phyloP scores from a whole-genome alignment of 2,329 filamentous ascomycete species.

The Thelonectria rubi region DNA sequence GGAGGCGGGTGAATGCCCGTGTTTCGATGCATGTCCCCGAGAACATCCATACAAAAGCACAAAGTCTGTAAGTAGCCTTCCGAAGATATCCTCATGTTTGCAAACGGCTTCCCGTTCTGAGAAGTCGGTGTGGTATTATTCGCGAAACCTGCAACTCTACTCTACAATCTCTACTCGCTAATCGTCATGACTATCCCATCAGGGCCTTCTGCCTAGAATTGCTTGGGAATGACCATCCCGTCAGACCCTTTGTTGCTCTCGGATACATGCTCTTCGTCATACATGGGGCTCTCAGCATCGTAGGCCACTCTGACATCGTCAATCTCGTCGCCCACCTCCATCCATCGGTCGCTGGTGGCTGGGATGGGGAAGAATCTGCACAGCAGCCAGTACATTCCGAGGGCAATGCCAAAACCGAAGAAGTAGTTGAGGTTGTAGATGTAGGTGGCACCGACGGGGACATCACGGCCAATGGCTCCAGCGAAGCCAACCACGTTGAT shows the following conservation, averaged over 20 bases:
- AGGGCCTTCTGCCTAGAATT: slow-evolving; percentile 24
- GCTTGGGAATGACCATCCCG: slow-evolving; percentile 20
- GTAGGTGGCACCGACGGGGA: slow-evolving; percentile 82
- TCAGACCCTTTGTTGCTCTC: slow-evolving; percentile 27
- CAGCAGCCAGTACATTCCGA: slow-evolving; percentile 72
- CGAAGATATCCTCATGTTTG: not conserved
- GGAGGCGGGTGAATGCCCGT: too few species aligned
- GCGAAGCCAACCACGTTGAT: slow-evolving; percentile 94
- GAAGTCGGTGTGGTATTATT: slow-evolving; percentile 18
- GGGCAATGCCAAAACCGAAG: slow-evolving; percentile 78
- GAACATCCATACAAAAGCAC: too few species aligned
- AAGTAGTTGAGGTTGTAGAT: slow-evolving; percentile 95
- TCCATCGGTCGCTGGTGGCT: slow-evolving; percentile 78
- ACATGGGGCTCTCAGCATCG: slow-evolving; percentile 49
- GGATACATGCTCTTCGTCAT: slow-evolving; percentile 50
- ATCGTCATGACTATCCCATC: not conserved
- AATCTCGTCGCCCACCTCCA: slow-evolving; percentile 75
- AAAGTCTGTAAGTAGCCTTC: not conserved
- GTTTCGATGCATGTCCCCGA: too few species aligned
- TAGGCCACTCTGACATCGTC: slow-evolving; percentile 62
- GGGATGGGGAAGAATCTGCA: slow-evolving; percentile 77
- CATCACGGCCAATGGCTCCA: slow-evolving; percentile 75
- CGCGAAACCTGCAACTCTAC: slow-evolving; percentile 14
- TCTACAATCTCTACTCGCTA: not conserved
- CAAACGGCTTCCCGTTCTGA: not conserved